Evolutionary conservation across 108 stramenopile genomes (phyloP), one percentile per base, ranked within the genome.

Genomic region (Aurantiochytrium sp.): DNA sequence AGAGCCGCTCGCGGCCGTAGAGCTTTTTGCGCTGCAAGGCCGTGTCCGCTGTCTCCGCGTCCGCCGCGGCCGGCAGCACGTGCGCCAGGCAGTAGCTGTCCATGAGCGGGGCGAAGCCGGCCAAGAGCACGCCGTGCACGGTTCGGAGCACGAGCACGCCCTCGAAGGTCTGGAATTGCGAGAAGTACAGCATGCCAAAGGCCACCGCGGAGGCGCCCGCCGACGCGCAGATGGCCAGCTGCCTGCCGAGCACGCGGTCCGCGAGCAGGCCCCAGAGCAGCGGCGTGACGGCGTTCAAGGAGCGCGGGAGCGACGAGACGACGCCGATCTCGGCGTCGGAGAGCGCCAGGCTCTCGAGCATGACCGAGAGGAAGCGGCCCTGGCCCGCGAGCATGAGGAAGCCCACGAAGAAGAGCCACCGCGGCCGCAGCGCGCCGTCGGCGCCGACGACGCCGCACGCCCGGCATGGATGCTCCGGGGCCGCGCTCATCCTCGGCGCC

Each of bases 231-330:
- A 81, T 41, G 50, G 73, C n/a, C 6, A 42, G 36, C 39, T 81
- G 19, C 27, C 59, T 30, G 32, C 59, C 59, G 10, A 81, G 24
- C 10, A 21, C n/a, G 6, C 45, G 12, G 24, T 81, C 73, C n/a
- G 73, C 73, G 73, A 81, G 73, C 24, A 81, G 21, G 24, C 73
- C 73, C 73, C 73, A 81, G 45, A 81, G 12, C 6, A 81, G 39
- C n/a, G 73, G 73, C 73, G 30, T 42, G 27, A 81, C 39, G 19
- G 45, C n/a, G 39, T 81, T 81, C 45, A 48, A 41, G 36, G 45
- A 81, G 21, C 42, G 39, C n/a, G 73, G 73, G 10, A 81, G 12
- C 6, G 73, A 41, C 17, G n/a, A 48, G 27, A 81, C 39, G 39
- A 48, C 32, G 17, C 73, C 73, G 1, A 81, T 81, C 39, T 81